Evolutionary conservation across 1,284 basidiomycete genomes (phyloP), one percentile per base, ranked within the genome.

Genomic region (Heterobasidion irregulare): DNA sequence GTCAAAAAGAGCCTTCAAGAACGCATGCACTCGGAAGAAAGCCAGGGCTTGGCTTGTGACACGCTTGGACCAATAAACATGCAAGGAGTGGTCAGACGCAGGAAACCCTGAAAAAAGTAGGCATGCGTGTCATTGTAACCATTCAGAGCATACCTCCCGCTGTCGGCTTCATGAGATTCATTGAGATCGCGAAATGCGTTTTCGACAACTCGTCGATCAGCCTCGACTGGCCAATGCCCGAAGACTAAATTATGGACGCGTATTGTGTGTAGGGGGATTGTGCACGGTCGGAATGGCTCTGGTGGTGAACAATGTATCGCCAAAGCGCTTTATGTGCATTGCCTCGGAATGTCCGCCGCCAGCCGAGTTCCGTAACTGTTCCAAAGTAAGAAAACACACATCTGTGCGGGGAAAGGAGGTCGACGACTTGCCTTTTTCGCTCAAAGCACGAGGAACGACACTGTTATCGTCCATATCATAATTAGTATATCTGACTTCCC

Each of bases 191-290:
- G 32, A 69, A 62, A 51, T 55, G 53, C 2, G 19, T 48, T 55
- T 66, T 66, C n/a, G 54, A 47, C 18, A 68, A 47, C 54, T 68
- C 66, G 38, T 68, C 66, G 8, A 68, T 55, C 3, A 59, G 41
- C 16, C 67, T 57, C 1, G 68, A 68, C 56, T 69, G 68, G 6
- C 67, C 67, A 55, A 59, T 69, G 6, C 68, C 67, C 15, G 66
- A 68, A 1, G 65, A 65, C 46, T 69, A 66, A 26, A 68, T 55
- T 36, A 68, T 58, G n/a, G 58, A n/a, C 18, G 38, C 32, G 19
- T 50, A 50, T 7, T 33, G 16, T 18, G 18, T 15, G 18, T 33
- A 26, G 16, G 26, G 6, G 26, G n/a, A 10, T n/a, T 8, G 15
- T n/a, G 8, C 4, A 6, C 44, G 1, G 19, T 46, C 15, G 12